Conservation (phyloP, 2,329 filamentous ascomycete genomes). For the Mycocentrospora acerina region DNA sequence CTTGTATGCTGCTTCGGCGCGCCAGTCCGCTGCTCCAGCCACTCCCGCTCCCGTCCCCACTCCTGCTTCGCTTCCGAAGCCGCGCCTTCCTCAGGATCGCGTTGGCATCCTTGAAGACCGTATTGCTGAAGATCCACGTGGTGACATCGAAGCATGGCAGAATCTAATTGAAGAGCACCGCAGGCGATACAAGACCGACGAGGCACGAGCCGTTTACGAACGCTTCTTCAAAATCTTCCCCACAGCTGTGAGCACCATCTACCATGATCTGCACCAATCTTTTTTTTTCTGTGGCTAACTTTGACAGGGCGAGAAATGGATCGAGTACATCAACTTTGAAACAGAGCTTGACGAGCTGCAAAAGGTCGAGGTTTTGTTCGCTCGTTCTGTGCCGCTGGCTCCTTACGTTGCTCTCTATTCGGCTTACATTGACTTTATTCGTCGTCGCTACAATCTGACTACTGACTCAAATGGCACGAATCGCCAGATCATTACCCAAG, state of each 20-base stretch:
- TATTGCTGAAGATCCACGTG: constrained; percentile 87
- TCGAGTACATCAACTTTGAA: constrained; percentile 86
- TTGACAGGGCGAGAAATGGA: constrained; percentile 86
- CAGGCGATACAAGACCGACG: constrained; percentile 77
- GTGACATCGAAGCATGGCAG: constrained; percentile 90
- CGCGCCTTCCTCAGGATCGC: constrained; percentile 69
- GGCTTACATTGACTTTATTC: constrained; percentile 92
- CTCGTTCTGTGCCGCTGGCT: constrained; percentile 73
- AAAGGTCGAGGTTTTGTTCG: constrained; percentile 81
- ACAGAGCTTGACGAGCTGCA: constrained; percentile 80
- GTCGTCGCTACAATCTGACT: constrained; percentile 82
- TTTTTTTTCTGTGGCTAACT: too few relatives aligned
- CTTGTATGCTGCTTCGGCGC: constrained; percentile 33
- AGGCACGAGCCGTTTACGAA: constrained; percentile 77
- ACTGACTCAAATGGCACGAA: constrained; percentile 76
- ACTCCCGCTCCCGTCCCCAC: constrained; percentile 28
- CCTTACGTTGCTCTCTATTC: constrained; percentile 88
- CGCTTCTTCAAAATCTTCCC: constrained; percentile 88
- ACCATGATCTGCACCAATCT: constrained; percentile 3
- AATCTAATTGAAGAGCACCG: constrained; percentile 82
- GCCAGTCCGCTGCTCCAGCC: constrained; percentile 44
- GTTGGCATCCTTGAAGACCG: constrained; percentile 84
- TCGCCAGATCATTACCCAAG: constrained; percentile 76
- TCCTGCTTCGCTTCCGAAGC: constrained; percentile 42
- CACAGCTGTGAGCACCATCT: constrained; percentile 70